Base-by-base conservation (phyloP, 176 grass and related monocot species). In the Microstegium vimineum region DNA sequence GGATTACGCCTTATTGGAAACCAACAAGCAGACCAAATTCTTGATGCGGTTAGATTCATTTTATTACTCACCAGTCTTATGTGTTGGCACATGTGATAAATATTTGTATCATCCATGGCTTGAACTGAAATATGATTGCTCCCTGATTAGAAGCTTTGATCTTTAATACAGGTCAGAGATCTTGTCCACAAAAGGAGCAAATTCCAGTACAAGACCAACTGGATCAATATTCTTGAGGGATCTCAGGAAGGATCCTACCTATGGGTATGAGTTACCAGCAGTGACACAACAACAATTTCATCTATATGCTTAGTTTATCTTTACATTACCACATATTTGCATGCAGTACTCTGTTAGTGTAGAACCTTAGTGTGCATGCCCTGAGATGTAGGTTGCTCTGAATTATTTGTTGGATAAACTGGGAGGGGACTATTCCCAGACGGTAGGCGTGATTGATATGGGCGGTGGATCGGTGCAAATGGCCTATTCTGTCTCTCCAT, bases 351-450 rank as follows among this genome's bases (percentile, higher is more conserved):
- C 13, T 33, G 40, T 23, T 49, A 49, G 12, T 18, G 6, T 41
- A 5, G 3, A 68, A 36, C 33, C 34, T 40, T 69, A 42, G 22
- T 3, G 35, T n/a, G 10, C 37, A 25, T 42, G 36, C 16, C 30
- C 35, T 76, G 33, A 23, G 26, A 16, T 82, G 52, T n/a, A 91
- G 90, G 82, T 84, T 40, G 81, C 90, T 43, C 56, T 91, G 18
- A 91, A 91, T 38, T 91, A 91, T 88, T 69, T 91, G 40, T 43
- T 87, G 69, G 86, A 82, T 40, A 74, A 78, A 27, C 16, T 91
- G 0, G 81, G 86, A 72, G 52, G 66, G 6, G 54, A 86, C 41
- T 82, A 85, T 35, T 87, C 82, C 30, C 26, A 85, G 38, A 91
- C 90, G 1, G 86, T 91, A 5, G 82, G 76, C 2, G 85, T 91